A percentile compares a stretch with the other conserved stretches of the same genome.
Conservation (phyloP, 495 filamentous ascomycete species). For the Sordaria brevicollis region DNA sequence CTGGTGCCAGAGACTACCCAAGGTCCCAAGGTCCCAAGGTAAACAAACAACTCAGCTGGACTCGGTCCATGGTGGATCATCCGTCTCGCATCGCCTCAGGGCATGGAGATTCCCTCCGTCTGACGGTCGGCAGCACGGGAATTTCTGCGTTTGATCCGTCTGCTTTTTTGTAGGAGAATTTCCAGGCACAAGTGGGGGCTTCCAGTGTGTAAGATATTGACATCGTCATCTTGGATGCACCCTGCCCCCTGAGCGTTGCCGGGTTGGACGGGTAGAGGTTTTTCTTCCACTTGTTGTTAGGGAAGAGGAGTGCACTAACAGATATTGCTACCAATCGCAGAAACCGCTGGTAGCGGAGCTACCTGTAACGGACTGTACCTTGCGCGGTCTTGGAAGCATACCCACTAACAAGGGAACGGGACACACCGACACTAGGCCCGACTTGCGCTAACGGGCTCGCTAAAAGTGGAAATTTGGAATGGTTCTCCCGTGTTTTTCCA, state of each 20-base stretch:
- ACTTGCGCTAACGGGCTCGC: background rate
- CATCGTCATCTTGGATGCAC: background rate
- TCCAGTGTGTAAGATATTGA: background rate
- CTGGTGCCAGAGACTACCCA: too few relatives aligned
- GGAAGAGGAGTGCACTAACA: background rate
- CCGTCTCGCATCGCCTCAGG: background rate
- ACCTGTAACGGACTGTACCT: too few relatives aligned
- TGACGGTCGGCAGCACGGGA: background rate
- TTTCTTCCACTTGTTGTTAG: too few relatives aligned
- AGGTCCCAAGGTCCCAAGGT: too few relatives aligned
- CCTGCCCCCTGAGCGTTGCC: background rate
- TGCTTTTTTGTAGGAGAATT: background rate
- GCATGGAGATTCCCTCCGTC: background rate
- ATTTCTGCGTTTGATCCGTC: background rate
- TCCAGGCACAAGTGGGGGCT: background rate
- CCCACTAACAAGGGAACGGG: background rate
- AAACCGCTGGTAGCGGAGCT: background rate
- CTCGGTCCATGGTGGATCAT: background rate
- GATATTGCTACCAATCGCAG: background rate
- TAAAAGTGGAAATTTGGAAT: background rate
- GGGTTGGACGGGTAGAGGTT: background rate
- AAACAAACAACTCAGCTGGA: background rate
- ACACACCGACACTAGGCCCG: background rate
- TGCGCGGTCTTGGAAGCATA: background rate
- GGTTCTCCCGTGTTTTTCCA: background rate